phyloP scores from a whole-genome alignment of 352 stramenopile genomes.

The Lagenidium giganteum region DNA sequence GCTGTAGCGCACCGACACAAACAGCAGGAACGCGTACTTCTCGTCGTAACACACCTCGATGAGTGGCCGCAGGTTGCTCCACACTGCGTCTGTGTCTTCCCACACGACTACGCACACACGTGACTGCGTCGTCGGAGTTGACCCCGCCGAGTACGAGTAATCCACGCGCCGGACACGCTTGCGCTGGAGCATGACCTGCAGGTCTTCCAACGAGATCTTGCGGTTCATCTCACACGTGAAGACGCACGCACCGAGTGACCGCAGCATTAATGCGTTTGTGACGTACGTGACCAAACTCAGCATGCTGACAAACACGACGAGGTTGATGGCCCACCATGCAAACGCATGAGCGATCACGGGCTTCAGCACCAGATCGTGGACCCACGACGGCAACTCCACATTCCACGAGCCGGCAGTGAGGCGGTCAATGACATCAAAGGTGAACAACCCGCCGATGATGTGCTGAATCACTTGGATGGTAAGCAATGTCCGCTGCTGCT shows the following conservation, averaged over 20 bases:
- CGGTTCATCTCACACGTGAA: conserved; percentile 70
- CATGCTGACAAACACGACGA: conserved; percentile 75
- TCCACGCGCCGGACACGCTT: conserved; percentile 19
- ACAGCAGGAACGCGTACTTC: conserved; percentile 55
- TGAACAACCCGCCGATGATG: conserved; percentile 89
- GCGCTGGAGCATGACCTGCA: conserved; percentile 23
- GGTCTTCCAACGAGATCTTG: conserved; percentile 25
- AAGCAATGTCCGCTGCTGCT: conserved; percentile 55
- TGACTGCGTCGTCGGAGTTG: conserved; percentile 39
- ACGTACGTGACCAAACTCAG: conserved; percentile 37
- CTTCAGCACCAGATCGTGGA: conserved; percentile 28
- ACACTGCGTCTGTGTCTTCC: conserved; percentile 85
- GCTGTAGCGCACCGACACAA: conserved; percentile 47
- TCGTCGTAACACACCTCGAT: conserved; percentile 76
- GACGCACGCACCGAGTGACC: conserved; percentile 82
- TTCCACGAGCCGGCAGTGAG: conserved; percentile 91
- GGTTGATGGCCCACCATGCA: conserved; percentile 89
- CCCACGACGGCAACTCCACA: conserved; percentile 82
- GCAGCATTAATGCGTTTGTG: conserved; percentile 39
- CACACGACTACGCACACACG: conserved; percentile 88
- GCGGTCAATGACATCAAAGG: conserved; percentile 95
- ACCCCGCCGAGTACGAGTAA: conserved; percentile 38
- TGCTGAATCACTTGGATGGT: conserved; percentile 89
- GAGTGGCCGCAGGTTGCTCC: conserved; percentile 72
- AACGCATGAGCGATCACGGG: conserved; percentile 47